Conservation (phyloP, 2,329 filamentous ascomycete genomes). For the Pestalotiopsis sp. region DNA sequence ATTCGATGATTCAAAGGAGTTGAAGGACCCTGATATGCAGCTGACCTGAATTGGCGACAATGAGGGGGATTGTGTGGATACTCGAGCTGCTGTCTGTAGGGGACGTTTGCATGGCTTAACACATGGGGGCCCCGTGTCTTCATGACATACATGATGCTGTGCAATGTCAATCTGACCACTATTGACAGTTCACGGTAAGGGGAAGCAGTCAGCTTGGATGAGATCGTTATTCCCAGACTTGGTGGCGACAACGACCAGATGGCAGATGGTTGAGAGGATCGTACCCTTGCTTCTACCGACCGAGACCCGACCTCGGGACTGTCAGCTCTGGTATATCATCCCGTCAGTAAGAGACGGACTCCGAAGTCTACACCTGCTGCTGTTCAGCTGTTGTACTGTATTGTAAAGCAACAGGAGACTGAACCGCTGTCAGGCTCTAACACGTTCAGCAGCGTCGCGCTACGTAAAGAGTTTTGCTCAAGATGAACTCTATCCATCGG, state of each 20-base stretch:
- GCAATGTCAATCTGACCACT: neutral
- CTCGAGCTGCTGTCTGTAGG: neutral
- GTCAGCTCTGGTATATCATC: no score
- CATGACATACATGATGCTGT: neutral
- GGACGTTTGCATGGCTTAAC: neutral
- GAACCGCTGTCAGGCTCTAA: no score
- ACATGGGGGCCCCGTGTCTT: neutral
- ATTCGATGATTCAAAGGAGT: neutral
- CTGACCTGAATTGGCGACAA: neutral
- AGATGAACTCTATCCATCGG: neutral
- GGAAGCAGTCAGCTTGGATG: neutral
- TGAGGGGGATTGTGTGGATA: neutral
- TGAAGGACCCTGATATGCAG: neutral
- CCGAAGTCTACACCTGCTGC: no score
- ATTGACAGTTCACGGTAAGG: neutral
- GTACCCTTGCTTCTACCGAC: no score
- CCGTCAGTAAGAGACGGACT: no score
- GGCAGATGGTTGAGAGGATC: no score
- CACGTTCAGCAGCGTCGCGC: neutral
- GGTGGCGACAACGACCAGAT: no score
- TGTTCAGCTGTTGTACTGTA: no score
- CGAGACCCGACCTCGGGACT: no score
- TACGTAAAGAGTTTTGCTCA: neutral
- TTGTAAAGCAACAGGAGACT: no score
- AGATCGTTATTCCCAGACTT: neutral